phyloP scores from a whole-genome alignment of 257 asterid genomes.

The Gentiana macrophylla region DNA sequence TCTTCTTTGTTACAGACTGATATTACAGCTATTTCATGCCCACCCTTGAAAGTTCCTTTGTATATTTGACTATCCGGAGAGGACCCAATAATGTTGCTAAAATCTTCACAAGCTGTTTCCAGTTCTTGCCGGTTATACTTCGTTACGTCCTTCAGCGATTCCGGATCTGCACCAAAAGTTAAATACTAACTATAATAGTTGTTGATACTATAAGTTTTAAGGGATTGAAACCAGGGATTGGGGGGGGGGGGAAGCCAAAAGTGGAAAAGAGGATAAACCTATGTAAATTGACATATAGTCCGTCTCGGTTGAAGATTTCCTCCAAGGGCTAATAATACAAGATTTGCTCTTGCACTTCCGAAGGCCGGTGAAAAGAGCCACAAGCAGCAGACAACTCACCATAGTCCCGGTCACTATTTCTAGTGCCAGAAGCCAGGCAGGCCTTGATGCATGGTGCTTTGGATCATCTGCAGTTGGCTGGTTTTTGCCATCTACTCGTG shows the following conservation, averaged over 20 bases:
- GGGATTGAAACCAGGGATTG: neutral
- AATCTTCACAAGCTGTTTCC: constrained; percentile 95
- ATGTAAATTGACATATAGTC: constrained; percentile 52
- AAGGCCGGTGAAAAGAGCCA: constrained; percentile 46
- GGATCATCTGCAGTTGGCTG: constrained; percentile 32
- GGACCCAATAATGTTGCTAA: constrained; percentile 92
- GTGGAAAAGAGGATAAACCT: constrained; percentile 34
- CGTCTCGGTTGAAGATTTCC: constrained; percentile 63
- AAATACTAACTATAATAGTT: neutral
- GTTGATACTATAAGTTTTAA: neutral
- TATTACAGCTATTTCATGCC: constrained; percentile 83
- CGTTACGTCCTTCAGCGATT: constrained; percentile 49
- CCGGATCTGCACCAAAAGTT: constrained; percentile 46
- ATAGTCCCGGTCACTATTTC: constrained; percentile 67
- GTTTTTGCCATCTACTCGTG: constrained; percentile 28
- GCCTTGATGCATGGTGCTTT: constrained; percentile 45
- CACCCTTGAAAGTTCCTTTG: constrained; percentile 79
- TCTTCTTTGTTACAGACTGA: constrained; percentile 79
- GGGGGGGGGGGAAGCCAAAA: neutral
- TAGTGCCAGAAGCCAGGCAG: constrained; percentile 71
- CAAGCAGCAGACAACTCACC: constrained; percentile 52
- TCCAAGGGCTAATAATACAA: constrained; percentile 77
- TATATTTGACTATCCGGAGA: constrained; percentile 71
- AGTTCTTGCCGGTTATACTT: constrained; percentile 79
- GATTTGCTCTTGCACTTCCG: constrained; percentile 62